phyloP scores from a whole-genome alignment of 768 basidiomycete species.

The Kwoniella sp. region DNA sequence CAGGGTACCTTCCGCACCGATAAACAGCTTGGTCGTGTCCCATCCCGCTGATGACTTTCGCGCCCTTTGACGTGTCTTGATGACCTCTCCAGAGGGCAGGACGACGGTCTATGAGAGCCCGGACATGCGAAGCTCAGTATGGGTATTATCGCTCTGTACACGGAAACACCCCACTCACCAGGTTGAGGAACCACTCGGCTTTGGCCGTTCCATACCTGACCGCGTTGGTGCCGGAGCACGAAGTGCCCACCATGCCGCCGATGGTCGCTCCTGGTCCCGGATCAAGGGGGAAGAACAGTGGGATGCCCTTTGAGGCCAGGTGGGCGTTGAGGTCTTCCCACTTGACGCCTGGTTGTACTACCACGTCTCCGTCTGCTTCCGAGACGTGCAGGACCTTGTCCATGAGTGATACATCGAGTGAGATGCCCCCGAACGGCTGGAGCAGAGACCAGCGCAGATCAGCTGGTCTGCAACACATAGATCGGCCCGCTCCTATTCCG shows the following conservation, averaged over 20 bases:
- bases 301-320: conserved; percentile 66
- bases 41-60: conserved; percentile 79
- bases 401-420: conserved; percentile 74
- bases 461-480: too few relatives aligned
- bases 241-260: conserved; percentile 83
- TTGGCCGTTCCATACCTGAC: conserved; percentile 77
- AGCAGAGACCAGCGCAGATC: too few relatives aligned
- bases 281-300: conserved; percentile 78
- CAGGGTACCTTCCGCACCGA: conserved; percentile 83
- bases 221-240: conserved; percentile 73
- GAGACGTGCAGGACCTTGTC: conserved; percentile 61
- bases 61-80: conserved; percentile 66
- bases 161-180: conserved; percentile 54
- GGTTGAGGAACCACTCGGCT: conserved; percentile 79
- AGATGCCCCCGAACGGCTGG: conserved; percentile 62
- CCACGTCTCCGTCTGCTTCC: conserved; percentile 47
- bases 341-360: conserved; percentile 50
- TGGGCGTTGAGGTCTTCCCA: conserved; percentile 48
- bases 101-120: conserved; percentile 67
- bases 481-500: too few relatives aligned
- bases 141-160: neutral
- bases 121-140: neutral
- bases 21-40: conserved; percentile 80
- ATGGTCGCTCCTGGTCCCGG: conserved; percentile 74
- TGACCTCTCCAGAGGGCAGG: conserved; percentile 79